phyloP scores from a whole-genome alignment of 257 asterid genomes.

The Gynochthodes officinalis region DNA sequence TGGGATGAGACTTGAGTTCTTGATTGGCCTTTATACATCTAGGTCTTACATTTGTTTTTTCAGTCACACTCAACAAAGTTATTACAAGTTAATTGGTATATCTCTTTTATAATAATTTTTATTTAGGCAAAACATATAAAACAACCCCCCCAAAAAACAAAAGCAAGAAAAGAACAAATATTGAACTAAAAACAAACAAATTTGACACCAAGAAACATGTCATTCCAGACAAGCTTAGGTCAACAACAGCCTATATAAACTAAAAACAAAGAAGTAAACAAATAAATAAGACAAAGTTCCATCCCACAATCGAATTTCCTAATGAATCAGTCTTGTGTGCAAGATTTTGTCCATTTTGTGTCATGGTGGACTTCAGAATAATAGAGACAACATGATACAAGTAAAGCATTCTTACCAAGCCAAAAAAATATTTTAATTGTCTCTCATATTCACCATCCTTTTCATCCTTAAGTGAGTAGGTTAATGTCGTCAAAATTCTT shows the following conservation, averaged over 20 bases:
- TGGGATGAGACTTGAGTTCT: no score
- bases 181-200: not conserved
- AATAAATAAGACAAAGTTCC: not conserved
- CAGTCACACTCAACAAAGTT: not conserved
- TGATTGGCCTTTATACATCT: no score
- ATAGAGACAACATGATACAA: not conserved
- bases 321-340: not conserved
- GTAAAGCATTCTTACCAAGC: not conserved
- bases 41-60: not conserved
- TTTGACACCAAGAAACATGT: not conserved
- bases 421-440: not conserved
- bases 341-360: not conserved
- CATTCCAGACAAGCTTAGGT: slow-evolving; percentile 5
- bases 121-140: not conserved
- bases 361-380: not conserved
- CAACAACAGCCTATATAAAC: not conserved
- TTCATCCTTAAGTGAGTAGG: not conserved
- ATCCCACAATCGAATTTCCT: not conserved
- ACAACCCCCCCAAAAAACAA: no score
- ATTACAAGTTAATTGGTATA: not conserved
- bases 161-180: not conserved
- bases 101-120: not conserved
- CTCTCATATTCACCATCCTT: not conserved
- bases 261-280: not conserved
- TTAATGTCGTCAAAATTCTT: not conserved